Base-by-base conservation (phyloP, 768 basidiomycete species). In the Clitopilus passeckerianus region DNA sequence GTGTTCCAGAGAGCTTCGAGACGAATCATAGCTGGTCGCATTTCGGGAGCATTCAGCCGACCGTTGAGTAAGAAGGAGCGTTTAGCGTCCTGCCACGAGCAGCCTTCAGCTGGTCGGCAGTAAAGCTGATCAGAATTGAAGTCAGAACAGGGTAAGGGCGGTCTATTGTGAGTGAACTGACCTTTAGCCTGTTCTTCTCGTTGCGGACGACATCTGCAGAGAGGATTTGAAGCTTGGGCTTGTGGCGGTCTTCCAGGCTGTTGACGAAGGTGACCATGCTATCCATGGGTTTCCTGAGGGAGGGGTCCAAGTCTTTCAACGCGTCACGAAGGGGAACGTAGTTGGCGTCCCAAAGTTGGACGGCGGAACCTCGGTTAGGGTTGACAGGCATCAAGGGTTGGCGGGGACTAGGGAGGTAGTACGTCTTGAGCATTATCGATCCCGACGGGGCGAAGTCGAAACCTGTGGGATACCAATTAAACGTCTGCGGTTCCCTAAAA, bases 371-470 rank as follows among this genome's bases (percentile, higher is more conserved):
- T 41, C 53, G 54, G 46, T 63, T 60, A 24, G 59, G n/a, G 2
- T 43, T 61, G 20, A 30, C 34, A 44, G 37, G 57, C 15, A 27
- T n/a, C 30, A 20, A 53, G 20, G 63, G 33, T 22, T 61, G 53
- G 16, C 60, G 60, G 41, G 66, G 59, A 14, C 65, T 56, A 41
- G 72, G 70, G 18, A 71, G 60, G 56, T 73, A 70, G 57, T 73
- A 73, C 16, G 70, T 70, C 60, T 72, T 73, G 16, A 73, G 54
- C 20, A 67, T 62, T 33, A 73, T 65, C 10, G 59, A 61, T 7
- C 71, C 72, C 14, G 64, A 59, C 3, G 67, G 58, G 15, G 64
- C 55, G 58, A 73, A 73, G 58, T 73, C 71, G 46, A 73, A 73
- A 5, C 72, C 72, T 73, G 46, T 20, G 20, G 20, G 16, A 44